Percentiles rank a stretch among this genome's conserved stretches.
These are phyloP conservation scores for Lagenidium giganteum DNA, from an alignment of 352 stramenopile species.

Conservation along the genomic window DNA sequence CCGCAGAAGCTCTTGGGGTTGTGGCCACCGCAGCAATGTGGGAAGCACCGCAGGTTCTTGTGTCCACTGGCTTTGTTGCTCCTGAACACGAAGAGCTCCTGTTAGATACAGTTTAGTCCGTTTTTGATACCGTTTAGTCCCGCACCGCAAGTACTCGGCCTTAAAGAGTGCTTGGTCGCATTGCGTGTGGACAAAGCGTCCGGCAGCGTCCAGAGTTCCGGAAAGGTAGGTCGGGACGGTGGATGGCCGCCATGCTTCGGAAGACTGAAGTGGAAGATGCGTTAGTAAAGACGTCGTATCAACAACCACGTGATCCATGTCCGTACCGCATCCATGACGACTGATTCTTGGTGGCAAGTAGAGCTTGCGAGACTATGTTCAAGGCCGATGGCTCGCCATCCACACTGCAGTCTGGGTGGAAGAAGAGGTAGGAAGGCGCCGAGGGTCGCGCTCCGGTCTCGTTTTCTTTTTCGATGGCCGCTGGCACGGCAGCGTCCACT, in stretches of 20 bases:
- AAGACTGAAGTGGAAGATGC: background rate
- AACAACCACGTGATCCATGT: too few relatives aligned
- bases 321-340: background rate
- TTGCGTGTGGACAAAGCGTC: constrained; percentile 58
- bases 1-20: constrained; percentile 85
- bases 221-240: background rate
- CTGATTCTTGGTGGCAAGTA: constrained; percentile 3
- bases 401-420: too few relatives aligned
- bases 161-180: constrained; percentile 75
- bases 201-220: background rate
- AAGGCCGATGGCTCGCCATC: too few relatives aligned
- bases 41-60: constrained; percentile 83
- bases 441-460: too few relatives aligned
- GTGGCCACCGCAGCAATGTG: constrained; percentile 77
- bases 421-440: too few relatives aligned
- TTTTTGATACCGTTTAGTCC: too few relatives aligned
- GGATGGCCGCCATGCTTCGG: background rate
- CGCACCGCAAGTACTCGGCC: constrained; percentile 65
- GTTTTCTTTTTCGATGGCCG: too few relatives aligned
- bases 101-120: too few relatives aligned
- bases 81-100: constrained; percentile 23
- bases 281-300: background rate
- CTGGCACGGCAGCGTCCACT: too few relatives aligned
- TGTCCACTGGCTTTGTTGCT: constrained; percentile 84
- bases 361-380: too few relatives aligned